Conservation (phyloP, 2,329 filamentous ascomycete genomes). For the Fusarium tjaetaba region DNA sequence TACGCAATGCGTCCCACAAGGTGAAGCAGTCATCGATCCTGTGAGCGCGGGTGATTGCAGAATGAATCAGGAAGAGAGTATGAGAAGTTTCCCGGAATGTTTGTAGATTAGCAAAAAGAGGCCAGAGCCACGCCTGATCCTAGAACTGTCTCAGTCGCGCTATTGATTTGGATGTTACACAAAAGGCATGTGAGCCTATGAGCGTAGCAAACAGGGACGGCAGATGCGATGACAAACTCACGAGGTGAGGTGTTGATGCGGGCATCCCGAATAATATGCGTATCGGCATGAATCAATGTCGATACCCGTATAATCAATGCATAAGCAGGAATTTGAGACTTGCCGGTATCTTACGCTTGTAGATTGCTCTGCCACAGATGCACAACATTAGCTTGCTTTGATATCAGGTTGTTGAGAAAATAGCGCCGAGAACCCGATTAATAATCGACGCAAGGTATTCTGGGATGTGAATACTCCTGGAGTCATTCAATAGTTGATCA, state of each 20-base stretch:
- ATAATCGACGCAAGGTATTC: neutral
- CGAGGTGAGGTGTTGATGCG: conserved; percentile 3
- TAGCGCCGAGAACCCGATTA: neutral
- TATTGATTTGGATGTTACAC: neutral
- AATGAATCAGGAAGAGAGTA: neutral
- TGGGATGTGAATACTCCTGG: neutral
- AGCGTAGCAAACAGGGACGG: neutral
- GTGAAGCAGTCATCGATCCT: conserved; percentile 2
- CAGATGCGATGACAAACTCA: conserved; percentile 9
- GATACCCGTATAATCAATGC: neutral
- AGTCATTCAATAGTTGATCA: neutral
- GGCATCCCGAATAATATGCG: neutral
- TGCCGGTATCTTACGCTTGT: neutral
- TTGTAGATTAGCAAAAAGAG: neutral
- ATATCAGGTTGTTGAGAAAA: neutral
- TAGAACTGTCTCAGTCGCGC: neutral
- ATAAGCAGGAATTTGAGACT: neutral
- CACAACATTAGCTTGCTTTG: neutral
- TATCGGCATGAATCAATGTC: neutral
- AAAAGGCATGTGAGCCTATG: neutral
- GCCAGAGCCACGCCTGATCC: neutral
- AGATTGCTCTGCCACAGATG: neutral
- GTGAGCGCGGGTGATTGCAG: conserved; percentile 19
- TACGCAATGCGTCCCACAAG: neutral
- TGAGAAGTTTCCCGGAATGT: neutral